These are phyloP conservation scores for Chaetoceros tenuissimus DNA, from an alignment of 108 stramenopile species.

Conservation along the genomic window DNA sequence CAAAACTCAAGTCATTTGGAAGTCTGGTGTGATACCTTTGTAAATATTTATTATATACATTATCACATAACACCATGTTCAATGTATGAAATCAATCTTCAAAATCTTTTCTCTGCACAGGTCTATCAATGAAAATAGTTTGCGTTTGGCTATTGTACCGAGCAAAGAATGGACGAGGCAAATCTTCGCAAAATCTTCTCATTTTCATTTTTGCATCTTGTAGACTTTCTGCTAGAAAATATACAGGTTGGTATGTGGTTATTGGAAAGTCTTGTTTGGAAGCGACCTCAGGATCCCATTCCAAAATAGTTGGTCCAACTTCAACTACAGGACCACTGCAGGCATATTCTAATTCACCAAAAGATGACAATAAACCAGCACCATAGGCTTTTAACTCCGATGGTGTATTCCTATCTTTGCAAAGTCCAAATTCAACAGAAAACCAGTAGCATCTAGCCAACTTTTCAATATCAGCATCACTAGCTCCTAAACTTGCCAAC, in stretches of 20 bases:
- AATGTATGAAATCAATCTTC: too few relatives aligned
- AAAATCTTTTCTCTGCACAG: constrained; percentile 48
- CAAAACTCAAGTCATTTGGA: too few relatives aligned
- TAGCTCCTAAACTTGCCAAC: constrained; percentile 89
- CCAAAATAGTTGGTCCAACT: constrained; percentile 59
- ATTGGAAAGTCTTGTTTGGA: constrained; percentile 89
- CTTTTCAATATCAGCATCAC: constrained; percentile 86
- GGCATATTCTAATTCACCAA: constrained; percentile 94
- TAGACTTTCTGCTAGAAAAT: constrained; percentile 90
- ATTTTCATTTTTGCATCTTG: constrained; percentile 81
- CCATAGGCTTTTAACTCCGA: constrained; percentile 99
- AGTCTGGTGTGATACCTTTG: too few relatives aligned
- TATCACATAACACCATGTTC: too few relatives aligned
- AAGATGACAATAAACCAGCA: constrained; percentile 90
- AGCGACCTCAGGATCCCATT: constrained; percentile 91
- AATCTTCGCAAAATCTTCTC: constrained; percentile 78
- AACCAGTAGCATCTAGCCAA: constrained; percentile 91
- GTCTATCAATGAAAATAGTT: constrained; percentile 80
- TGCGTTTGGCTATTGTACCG: constrained; percentile 81
- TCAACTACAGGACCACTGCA: constrained; percentile 51
- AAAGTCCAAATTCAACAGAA: constrained; percentile 94
- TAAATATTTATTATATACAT: too few relatives aligned
- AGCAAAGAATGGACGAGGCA: constrained; percentile 85
- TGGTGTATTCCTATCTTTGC: constrained; percentile 58
- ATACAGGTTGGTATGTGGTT: constrained; percentile 92